Evolutionary conservation across 192 early-diverging fungal species (phyloP).

Genomic region (Coemansia sp.): DNA sequence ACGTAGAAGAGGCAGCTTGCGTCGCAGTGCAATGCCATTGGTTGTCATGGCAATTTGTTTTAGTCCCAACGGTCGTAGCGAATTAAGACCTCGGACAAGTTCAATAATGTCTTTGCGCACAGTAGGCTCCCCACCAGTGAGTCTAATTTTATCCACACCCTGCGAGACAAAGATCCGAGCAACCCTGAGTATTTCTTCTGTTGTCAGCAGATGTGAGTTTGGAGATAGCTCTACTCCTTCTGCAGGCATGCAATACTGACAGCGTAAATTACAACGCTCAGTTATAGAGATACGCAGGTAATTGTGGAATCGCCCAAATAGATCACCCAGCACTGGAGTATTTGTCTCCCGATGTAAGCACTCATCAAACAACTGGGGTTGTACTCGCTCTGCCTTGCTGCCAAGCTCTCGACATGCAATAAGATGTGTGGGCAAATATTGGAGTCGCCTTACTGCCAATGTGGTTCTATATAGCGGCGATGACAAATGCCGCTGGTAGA

Average conservation of each 20-base stretch:
- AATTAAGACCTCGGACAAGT: conserved; percentile 77
- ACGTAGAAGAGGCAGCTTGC: conserved; percentile 72
- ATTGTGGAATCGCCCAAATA: conserved; percentile 84
- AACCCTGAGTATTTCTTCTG: conserved; percentile 77
- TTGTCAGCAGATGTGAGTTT: conserved; percentile 67
- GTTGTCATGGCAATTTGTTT: conserved; percentile 87
- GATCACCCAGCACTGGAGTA: conserved; percentile 59
- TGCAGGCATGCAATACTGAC: conserved; percentile 97
- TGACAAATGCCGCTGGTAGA: too few relatives aligned
- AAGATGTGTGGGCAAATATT: background rate
- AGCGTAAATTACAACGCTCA: conserved; percentile 93
- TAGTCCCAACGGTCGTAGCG: conserved; percentile 71
- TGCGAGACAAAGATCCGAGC: conserved; percentile 82
- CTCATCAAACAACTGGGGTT: background rate
- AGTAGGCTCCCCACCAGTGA: conserved; percentile 97
- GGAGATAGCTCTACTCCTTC: conserved; percentile 79
- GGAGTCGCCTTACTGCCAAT: conserved; percentile 1
- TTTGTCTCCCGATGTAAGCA: background rate
- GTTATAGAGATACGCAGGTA: conserved; percentile 95
- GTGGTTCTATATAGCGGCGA: background rate
- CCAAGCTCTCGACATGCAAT: background rate
- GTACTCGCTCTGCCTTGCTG: background rate
- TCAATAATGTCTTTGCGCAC: conserved; percentile 87
- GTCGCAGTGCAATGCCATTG: conserved; percentile 87
- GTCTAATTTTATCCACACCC: conserved; percentile 89